Conservation (phyloP, 345 rosid genomes). For the Chamaenerion angustifolium region DNA sequence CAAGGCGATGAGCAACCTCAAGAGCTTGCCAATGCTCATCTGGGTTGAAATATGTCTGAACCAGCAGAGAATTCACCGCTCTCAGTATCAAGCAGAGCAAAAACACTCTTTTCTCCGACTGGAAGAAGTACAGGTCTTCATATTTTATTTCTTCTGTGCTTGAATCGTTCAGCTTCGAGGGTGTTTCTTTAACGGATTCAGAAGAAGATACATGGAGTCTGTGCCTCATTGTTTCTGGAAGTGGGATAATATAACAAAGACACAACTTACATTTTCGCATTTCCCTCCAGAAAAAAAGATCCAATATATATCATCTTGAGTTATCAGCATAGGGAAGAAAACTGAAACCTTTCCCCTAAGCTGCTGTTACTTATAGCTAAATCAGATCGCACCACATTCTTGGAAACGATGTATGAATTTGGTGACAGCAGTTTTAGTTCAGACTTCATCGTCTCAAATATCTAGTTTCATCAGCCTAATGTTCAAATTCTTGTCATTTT, state of each 20-base stretch:
- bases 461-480: no score
- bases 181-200: background rate
- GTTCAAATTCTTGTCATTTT: no score
- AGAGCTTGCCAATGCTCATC: conserved; percentile 96
- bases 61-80: conserved; percentile 44
- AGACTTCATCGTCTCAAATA: no score
- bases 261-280: background rate
- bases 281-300: no score
- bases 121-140: conserved; percentile 1
- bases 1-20: conserved; percentile 64
- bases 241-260: background rate
- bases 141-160: conserved; percentile 6
- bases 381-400: no score
- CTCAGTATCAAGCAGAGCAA: conserved; percentile 43
- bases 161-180: background rate
- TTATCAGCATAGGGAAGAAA: no score
- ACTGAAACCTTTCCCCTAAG: no score
- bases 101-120: conserved; percentile 27
- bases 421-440: no score
- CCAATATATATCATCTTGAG: no score
- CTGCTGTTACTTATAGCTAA: no score
- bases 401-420: no score
- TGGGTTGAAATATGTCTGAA: conserved; percentile 81
- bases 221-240: conserved; percentile 16
- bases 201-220: conserved; percentile 10